A percentile compares a stretch with the other conserved stretches of the same genome.
Conservation (phyloP, 2,329 filamentous ascomycete species). For the Lachnellula subtilissima region DNA sequence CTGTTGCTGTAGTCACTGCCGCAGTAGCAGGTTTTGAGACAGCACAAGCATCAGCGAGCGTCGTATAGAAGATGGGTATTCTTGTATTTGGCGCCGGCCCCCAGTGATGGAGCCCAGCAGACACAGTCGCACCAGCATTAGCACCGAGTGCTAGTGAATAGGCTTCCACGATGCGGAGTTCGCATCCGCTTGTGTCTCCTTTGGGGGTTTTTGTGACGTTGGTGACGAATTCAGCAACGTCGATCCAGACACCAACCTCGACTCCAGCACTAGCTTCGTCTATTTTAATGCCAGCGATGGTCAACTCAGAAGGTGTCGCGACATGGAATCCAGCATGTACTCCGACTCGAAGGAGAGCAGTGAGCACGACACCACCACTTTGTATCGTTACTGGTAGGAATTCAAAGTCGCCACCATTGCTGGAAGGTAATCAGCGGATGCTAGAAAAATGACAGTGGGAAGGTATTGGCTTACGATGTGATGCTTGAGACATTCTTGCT, state of each 20-base stretch:
- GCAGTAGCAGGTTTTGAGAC: conserved; percentile 5
- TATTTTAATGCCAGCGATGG: neutral
- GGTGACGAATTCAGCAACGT: conserved; percentile 50
- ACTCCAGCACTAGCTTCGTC: conserved; percentile 21
- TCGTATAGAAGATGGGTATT: conserved; percentile 50
- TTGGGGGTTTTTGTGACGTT: conserved; percentile 40
- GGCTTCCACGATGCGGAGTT: conserved; percentile 42
- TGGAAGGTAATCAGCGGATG: conserved; percentile 20
- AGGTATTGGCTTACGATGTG: conserved; percentile 40
- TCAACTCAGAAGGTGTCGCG: conserved; percentile 10
- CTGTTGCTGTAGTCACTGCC: conserved; percentile 31
- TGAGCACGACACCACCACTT: conserved; percentile 40
- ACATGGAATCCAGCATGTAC: conserved; percentile 41
- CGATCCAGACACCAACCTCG: conserved; percentile 45
- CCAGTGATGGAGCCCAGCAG: conserved; percentile 41
- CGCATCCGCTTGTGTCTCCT: conserved; percentile 35
- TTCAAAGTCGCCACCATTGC: conserved; percentile 49
- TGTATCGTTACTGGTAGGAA: conserved; percentile 51
- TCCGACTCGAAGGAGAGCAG: conserved; percentile 44
- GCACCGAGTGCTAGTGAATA: conserved; percentile 50
- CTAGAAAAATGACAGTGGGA: neutral
- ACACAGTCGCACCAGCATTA: conserved; percentile 48
- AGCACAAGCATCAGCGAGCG: conserved; percentile 41
- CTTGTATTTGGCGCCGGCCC: conserved; percentile 44
- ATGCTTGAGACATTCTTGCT: conserved; percentile 43